These are phyloP conservation scores for Olyra latifolia DNA, from an alignment of 176 grass and related monocot species.

Conservation along the genomic window DNA sequence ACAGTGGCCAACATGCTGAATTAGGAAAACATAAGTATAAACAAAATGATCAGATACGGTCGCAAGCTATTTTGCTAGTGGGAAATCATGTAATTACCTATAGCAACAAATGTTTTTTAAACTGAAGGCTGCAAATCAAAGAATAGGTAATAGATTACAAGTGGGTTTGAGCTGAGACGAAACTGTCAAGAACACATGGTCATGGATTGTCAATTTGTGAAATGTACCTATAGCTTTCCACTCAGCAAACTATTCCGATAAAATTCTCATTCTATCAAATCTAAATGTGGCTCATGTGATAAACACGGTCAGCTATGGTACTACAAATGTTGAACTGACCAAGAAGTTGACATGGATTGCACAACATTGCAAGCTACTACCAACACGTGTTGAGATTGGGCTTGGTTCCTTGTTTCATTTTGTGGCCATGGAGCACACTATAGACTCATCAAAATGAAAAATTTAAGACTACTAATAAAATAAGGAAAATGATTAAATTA, in stretches of 20 bases:
- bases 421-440: not conserved
- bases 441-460: not conserved
- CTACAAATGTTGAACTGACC: not conserved
- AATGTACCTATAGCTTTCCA: not conserved
- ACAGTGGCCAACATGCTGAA: conserved; percentile 96
- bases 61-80: not conserved
- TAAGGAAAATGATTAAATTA: no score
- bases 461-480: no score
- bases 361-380: not conserved
- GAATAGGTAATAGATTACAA: not conserved
- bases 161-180: not conserved
- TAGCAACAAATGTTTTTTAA: not conserved
- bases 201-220: not conserved
- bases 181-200: not conserved
- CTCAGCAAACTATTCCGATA: not conserved
- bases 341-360: not conserved
- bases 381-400: not conserved
- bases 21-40: not conserved
- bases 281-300: not conserved
- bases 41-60: not conserved
- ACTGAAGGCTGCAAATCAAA: not conserved
- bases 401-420: not conserved
- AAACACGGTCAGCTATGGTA: not conserved
- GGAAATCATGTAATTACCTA: not conserved
- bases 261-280: not conserved